Conservation (phyloP, 345 rosid species). For the Lumnitzera racemosa region DNA sequence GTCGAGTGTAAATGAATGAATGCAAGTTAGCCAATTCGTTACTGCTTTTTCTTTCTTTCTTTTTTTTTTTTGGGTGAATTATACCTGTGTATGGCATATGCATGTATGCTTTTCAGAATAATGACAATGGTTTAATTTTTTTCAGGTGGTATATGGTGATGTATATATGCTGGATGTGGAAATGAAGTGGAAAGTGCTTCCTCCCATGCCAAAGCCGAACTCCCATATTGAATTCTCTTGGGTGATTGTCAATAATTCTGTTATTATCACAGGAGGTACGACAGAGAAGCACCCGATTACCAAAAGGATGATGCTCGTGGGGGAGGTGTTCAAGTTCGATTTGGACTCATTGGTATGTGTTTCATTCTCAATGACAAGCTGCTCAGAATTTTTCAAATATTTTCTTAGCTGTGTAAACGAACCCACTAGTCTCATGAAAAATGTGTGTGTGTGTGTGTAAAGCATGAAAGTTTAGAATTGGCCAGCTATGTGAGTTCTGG, state of each 20-base stretch:
- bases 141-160: conserved; percentile 65
- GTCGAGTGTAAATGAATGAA: background rate
- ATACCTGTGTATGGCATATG: too few relatives aligned
- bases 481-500: too few relatives aligned
- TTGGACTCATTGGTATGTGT: conserved; percentile 45
- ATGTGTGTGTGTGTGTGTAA: too few relatives aligned
- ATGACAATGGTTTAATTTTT: background rate
- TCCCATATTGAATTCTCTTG: conserved; percentile 83
- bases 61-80: too few relatives aligned
- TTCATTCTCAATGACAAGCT: too few relatives aligned
- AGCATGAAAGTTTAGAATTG: too few relatives aligned
- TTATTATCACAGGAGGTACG: conserved; percentile 69
- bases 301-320: conserved; percentile 70
- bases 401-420: too few relatives aligned
- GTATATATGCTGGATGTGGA: conserved; percentile 74
- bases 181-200: conserved; percentile 64
- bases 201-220: conserved; percentile 75
- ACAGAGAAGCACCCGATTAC: conserved; percentile 77
- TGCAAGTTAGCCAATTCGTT: background rate
- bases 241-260: conserved; percentile 68
- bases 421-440: too few relatives aligned
- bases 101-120: too few relatives aligned
- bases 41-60: background rate
- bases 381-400: too few relatives aligned
- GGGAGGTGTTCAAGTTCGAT: conserved; percentile 67